These are phyloP conservation scores for Gaultheria prostrata DNA, from an alignment of 148 eudicot genomes.

Conservation along the genomic window DNA sequence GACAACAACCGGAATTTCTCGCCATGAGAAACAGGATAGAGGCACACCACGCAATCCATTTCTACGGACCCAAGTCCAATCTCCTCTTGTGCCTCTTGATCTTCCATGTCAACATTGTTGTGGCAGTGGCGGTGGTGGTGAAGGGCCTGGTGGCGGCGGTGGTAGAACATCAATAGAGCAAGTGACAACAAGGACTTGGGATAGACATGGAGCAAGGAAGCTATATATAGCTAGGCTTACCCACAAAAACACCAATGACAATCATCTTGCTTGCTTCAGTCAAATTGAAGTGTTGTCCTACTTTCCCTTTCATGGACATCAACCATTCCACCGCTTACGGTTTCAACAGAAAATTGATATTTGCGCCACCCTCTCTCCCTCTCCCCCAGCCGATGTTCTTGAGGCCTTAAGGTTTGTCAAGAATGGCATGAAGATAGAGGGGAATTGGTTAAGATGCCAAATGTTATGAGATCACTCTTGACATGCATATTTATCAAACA, in stretches of 20 bases:
- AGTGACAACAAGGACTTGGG: background rate
- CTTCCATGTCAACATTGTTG: background rate
- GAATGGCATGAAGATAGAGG: background rate
- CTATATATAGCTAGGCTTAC: background rate
- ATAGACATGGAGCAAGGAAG: background rate
- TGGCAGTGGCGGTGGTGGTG: background rate
- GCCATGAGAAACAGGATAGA: background rate
- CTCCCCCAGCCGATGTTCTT: background rate
- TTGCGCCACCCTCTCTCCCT: no score
- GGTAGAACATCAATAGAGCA: background rate
- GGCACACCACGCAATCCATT: constrained; percentile 15
- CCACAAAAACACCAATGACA: background rate
- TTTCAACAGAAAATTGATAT: no score
- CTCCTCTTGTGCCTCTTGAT: background rate
- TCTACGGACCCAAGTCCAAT: background rate
- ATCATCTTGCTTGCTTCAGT: background rate
- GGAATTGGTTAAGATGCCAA: background rate
- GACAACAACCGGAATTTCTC: constrained; percentile 5
- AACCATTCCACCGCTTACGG: background rate
- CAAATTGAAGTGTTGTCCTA: background rate
- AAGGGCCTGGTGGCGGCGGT: background rate
- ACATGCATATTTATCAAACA: background rate
- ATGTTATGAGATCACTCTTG: background rate
- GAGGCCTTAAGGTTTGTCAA: background rate
- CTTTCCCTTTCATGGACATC: background rate